A percentile compares a stretch with the other conserved stretches of the same genome.
phyloP scores from a whole-genome alignment of 2,329 filamentous ascomycete genomes.

The Paecilomyces dactylethromorphus region DNA sequence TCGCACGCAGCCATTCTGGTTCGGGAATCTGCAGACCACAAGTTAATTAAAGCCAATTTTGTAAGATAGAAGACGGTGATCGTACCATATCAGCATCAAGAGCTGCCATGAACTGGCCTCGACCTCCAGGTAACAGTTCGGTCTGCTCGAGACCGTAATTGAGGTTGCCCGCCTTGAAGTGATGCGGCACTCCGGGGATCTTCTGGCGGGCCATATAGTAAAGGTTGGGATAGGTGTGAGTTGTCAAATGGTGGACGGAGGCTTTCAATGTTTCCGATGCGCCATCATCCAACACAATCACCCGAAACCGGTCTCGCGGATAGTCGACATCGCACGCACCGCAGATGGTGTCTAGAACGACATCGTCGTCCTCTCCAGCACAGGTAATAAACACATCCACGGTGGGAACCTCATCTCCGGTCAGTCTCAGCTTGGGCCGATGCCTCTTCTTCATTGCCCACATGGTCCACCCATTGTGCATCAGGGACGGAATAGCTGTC shows the following conservation, averaged over 20 bases:
- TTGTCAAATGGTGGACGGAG: slow-evolving; percentile 24
- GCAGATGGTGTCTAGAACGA: slow-evolving; percentile 36
- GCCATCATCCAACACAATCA: slow-evolving; percentile 37
- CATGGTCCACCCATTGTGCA: slow-evolving; percentile 55
- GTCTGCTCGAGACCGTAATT: slow-evolving; percentile 53
- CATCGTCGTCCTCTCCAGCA: slow-evolving; percentile 37
- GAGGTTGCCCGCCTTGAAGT: slow-evolving; percentile 61
- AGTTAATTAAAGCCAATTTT: slow-evolving; percentile 3
- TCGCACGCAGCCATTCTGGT: slow-evolving; percentile 52
- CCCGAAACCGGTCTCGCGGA: slow-evolving; percentile 27
- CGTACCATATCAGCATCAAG: slow-evolving; percentile 59
- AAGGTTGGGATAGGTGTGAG: slow-evolving; percentile 30
- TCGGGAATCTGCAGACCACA: slow-evolving; percentile 47
- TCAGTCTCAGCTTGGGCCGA: slow-evolving; percentile 43
- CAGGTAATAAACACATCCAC: slow-evolving; percentile 41
- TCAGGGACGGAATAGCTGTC: slow-evolving; percentile 48
- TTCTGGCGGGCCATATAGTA: slow-evolving; percentile 39
- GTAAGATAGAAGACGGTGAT: not conserved
- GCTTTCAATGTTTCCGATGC: slow-evolving; percentile 25
- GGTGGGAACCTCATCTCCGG: slow-evolving; percentile 26
- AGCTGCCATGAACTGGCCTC: slow-evolving; percentile 55
- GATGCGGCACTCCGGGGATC: slow-evolving; percentile 34
- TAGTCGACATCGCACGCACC: slow-evolving; percentile 35
- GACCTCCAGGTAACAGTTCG: slow-evolving; percentile 47
- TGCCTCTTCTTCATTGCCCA: slow-evolving; percentile 50